A percentile compares a stretch with the other conserved stretches of the same genome.
These are phyloP conservation scores for Quillaja saponaria DNA, from an alignment of 306 rosid species.

Conservation along the genomic window DNA sequence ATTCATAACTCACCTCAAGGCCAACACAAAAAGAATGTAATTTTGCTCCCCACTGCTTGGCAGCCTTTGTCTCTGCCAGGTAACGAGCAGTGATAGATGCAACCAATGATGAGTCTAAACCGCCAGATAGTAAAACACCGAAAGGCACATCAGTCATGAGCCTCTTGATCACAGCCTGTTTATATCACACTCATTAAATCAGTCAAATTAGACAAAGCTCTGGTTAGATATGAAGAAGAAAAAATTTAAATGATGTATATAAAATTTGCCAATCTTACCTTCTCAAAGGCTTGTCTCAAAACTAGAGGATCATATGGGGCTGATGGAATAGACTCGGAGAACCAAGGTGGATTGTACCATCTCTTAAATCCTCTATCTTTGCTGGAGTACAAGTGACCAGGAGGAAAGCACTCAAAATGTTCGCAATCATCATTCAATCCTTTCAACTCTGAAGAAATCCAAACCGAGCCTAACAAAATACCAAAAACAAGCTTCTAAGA, in stretches of 20 bases:
- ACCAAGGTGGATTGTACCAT: constrained; percentile 96
- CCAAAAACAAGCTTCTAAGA: constrained; percentile 5
- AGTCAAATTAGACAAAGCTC: neutral
- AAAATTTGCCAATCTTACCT: constrained; percentile 41
- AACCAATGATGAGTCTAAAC: constrained; percentile 89
- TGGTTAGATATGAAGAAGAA: neutral
- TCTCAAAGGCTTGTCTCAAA: constrained; percentile 73
- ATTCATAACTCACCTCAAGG: constrained; percentile 54
- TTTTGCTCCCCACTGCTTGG: constrained; percentile 92
- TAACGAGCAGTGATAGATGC: constrained; percentile 93
- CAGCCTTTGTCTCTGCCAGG: constrained; percentile 75
- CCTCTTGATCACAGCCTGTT: constrained; percentile 89
- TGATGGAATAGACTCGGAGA: constrained; percentile 79
- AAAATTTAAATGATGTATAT: neutral
- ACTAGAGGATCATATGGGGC: constrained; percentile 84
- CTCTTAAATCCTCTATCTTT: constrained; percentile 64
- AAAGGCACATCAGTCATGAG: constrained; percentile 98
- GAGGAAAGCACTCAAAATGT: constrained; percentile 82
- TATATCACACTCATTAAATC: constrained; percentile 15
- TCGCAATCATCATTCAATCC: constrained; percentile 90
- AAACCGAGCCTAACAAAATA: constrained; percentile 67
- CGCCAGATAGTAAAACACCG: constrained; percentile 90
- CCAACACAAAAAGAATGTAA: constrained; percentile 96
- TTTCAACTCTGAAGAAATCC: constrained; percentile 89
- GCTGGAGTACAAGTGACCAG: constrained; percentile 95